Evolutionary conservation across 129 eudicot species (phyloP).

Genomic region (Helichrysum umbraculigerum): DNA sequence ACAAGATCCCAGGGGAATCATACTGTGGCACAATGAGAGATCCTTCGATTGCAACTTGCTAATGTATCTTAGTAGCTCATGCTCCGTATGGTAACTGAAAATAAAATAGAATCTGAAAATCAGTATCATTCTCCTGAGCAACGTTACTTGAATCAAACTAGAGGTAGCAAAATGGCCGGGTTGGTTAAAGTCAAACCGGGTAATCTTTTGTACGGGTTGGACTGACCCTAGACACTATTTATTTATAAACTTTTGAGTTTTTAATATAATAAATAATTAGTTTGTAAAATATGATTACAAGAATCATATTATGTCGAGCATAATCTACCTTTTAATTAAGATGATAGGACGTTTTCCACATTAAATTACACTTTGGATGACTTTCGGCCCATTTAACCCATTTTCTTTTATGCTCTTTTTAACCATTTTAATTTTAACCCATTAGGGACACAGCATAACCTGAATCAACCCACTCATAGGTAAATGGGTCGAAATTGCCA

Average conservation of each 20-base stretch:
- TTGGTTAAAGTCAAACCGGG: not conserved
- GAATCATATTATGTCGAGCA: not conserved
- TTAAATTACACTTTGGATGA: not conserved
- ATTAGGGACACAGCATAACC: not conserved
- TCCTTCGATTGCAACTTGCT: conserved; percentile 84
- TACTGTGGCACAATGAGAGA: conserved; percentile 95
- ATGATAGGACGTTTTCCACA: not conserved
- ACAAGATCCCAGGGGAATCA: conserved; percentile 98
- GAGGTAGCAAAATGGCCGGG: not conserved
- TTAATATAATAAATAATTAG: not conserved
- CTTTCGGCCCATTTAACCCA: not conserved
- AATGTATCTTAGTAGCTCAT: conserved; percentile 90
- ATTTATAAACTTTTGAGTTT: not conserved
- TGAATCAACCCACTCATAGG: not conserved
- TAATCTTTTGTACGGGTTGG: not conserved
- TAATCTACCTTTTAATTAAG: not conserved
- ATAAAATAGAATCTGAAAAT: not conserved
- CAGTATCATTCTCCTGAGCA: not conserved
- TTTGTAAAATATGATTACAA: not conserved
- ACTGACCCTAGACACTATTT: not conserved
- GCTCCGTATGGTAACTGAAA: conserved; percentile 84
- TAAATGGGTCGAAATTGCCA: not conserved
- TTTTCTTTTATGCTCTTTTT: not conserved
- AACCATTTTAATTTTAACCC: not conserved
- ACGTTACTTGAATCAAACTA: not conserved